Base-by-base conservation (phyloP, 306 rosid species). In the Adenanthera pavonina region DNA sequence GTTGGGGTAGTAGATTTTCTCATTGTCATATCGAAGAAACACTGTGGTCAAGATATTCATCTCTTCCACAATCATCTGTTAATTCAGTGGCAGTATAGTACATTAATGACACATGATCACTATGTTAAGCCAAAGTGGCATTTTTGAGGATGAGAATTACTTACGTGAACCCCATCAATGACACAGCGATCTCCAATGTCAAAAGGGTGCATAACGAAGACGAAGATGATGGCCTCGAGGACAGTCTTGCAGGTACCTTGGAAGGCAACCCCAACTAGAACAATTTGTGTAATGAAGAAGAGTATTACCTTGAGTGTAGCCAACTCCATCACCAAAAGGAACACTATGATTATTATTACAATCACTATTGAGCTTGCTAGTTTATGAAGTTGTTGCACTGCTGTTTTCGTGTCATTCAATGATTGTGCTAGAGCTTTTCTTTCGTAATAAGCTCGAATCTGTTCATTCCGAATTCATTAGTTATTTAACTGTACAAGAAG, bases 311-410 rank as follows among this genome's bases (percentile, higher is more conserved):
- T 88, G 6, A 76, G 10, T 0, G 87, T 86, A 0, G 91, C 91
- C 79, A 86, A 54, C 51, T 72, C 91, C 86, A 88, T 86, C 81
- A 88, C 33, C 81, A 88, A 62, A 12, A 88, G 83, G 6, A 59
- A 40, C 83, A 86, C 89, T 8, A 88, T 84, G 0, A 84, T 35
- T 75, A 86, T 88, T 66, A 88, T 72, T 68, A 88, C 91, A 49
- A 79, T 81, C 43, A 88, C 91, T 16, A 84, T 20, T 11, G 68
- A 76, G 13, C 91, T 88, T 78, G 89, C 91, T 76, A 88, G 13
- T 64, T 84, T 88, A 79, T 88, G 91, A 75, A 88, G 91, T 61
- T 88, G 91, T 48, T 88, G 91, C 65, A 88, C 91, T 81, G 91
- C 91, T 84, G 91, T 88, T 77, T 88, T 88, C 0, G 91, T 88